Percentiles rank a stretch among this genome's conserved stretches.
Conservation (phyloP, 2,329 filamentous ascomycete species). For the Aspergillus floridensis region DNA sequence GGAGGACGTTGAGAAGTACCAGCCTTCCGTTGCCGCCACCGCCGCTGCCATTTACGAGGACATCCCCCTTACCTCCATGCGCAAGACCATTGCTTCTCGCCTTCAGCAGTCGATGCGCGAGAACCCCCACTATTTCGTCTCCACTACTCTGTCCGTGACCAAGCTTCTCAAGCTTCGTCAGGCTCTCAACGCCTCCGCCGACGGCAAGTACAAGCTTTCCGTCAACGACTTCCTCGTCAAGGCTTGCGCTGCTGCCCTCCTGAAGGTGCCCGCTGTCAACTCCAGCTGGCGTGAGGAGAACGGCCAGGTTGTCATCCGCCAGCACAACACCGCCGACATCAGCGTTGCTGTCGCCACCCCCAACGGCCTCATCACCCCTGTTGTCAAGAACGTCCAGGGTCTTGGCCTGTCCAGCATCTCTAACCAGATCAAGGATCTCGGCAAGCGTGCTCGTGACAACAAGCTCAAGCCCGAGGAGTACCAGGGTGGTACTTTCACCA, state of each 20-base stretch:
- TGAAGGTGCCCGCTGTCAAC: slow-evolving; percentile 94
- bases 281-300: slow-evolving; percentile 83
- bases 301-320: slow-evolving; percentile 76
- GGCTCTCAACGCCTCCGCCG: slow-evolving; percentile 81
- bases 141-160: slow-evolving; percentile 81
- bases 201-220: slow-evolving; percentile 98
- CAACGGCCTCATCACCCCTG: slow-evolving; percentile 91
- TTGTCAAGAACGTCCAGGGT: slow-evolving; percentile 83
- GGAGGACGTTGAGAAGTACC: slow-evolving; percentile 86
- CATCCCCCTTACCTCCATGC: slow-evolving; percentile 83
- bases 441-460: slow-evolving; percentile 90
- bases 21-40: slow-evolving; percentile 54
- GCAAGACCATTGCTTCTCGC: slow-evolving; percentile 93
- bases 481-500: slow-evolving; percentile 98
- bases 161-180: slow-evolving; percentile 96
- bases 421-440: slow-evolving; percentile 86
- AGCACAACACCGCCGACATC: slow-evolving; percentile 90
- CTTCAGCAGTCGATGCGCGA: slow-evolving; percentile 84
- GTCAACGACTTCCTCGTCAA: slow-evolving; percentile 99
- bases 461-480: slow-evolving; percentile 99
- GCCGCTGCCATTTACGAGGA: slow-evolving; percentile 75
- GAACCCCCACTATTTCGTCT: slow-evolving; percentile 98
- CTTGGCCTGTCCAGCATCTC: slow-evolving; percentile 89
- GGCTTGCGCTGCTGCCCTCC: slow-evolving; percentile 81
- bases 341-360: slow-evolving; percentile 95